These are phyloP conservation scores for Amylostereum areolatum DNA, from an alignment of 1,284 basidiomycete genomes.

Conservation along the genomic window DNA sequence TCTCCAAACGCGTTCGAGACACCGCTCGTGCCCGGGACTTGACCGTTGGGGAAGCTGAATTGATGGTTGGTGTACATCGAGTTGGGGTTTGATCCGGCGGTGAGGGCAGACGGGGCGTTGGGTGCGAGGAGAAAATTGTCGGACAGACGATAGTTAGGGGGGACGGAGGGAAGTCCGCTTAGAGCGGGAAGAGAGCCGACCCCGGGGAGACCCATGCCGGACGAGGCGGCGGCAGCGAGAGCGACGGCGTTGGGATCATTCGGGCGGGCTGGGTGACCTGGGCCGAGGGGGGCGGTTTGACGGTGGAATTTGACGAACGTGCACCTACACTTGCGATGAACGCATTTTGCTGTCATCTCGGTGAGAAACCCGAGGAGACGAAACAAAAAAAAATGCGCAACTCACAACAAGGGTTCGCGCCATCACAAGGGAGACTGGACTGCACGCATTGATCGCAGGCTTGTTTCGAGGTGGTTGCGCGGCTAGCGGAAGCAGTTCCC, in stretches of 20 bases:
- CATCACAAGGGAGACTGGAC: constrained; percentile 75
- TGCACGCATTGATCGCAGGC: constrained; percentile 86
- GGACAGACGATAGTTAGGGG: constrained; percentile 22
- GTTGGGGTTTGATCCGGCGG: constrained; percentile 12
- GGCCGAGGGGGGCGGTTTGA: constrained; percentile 72
- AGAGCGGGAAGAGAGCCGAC: constrained; percentile 11
- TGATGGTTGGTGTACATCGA: constrained; percentile 8
- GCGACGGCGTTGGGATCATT: constrained; percentile 13
- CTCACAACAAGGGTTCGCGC: constrained; percentile 74
- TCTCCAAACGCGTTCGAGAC: constrained; percentile 9
- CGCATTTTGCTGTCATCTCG: constrained; percentile 62
- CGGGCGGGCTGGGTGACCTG: constrained; percentile 44
- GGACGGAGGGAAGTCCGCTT: constrained; percentile 11
- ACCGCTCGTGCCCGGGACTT: background rate
- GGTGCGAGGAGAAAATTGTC: constrained; percentile 23
- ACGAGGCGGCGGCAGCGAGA: background rate
- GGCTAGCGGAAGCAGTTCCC: constrained; percentile 52
- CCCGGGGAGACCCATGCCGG: background rate
- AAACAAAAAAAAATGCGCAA: constrained; percentile 20
- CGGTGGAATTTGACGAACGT: constrained; percentile 82
- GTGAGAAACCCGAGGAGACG: constrained; percentile 2
- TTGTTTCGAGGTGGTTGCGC: constrained; percentile 73
- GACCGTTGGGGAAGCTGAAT: constrained; percentile 8
- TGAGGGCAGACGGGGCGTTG: constrained; percentile 13
- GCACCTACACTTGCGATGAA: constrained; percentile 69